Conservation (phyloP, 139 green algal genomes). For the Chlamydomonas applanata region DNA sequence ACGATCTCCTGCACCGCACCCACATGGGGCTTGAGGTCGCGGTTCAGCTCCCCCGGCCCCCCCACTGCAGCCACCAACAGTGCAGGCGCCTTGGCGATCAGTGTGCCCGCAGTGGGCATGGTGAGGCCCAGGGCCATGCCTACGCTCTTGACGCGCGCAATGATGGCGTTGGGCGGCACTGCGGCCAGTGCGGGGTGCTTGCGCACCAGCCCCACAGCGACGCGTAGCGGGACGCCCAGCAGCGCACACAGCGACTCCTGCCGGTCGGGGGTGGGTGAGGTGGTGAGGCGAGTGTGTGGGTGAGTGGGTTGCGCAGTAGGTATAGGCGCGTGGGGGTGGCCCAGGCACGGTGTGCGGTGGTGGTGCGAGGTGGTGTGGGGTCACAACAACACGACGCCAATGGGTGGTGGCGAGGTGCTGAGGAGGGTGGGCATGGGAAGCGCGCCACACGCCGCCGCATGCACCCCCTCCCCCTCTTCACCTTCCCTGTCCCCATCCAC, state of each 20-base stretch:
- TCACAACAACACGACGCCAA: no score
- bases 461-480: not conserved
- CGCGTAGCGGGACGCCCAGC: slow-evolving; percentile 24
- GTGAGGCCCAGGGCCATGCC: slow-evolving; percentile 32
- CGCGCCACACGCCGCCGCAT: not conserved
- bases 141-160: slow-evolving; percentile 49
- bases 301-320: no score
- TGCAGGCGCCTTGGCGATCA: slow-evolving; percentile 43
- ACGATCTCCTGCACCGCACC: slow-evolving; percentile 20
- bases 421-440: not conserved
- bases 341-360: no score
- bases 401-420: not conserved
- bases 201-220: slow-evolving; percentile 40
- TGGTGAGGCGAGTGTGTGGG: no score
- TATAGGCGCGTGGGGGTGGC: no score
- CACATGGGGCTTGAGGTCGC: slow-evolving; percentile 20
- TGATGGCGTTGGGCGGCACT: slow-evolving; percentile 54
- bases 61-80: slow-evolving; percentile 21
- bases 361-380: no score
- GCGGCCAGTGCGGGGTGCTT: slow-evolving; percentile 42
- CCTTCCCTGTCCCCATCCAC: not conserved
- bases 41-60: slow-evolving; percentile 26
- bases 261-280: no score
- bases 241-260: slow-evolving; percentile 46
- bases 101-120: slow-evolving; percentile 29